A percentile compares a stretch with the other conserved stretches of the same genome.
Conservation (phyloP, 176 grass and related monocot genomes). For the Rhipidocladum racemiflorum region DNA sequence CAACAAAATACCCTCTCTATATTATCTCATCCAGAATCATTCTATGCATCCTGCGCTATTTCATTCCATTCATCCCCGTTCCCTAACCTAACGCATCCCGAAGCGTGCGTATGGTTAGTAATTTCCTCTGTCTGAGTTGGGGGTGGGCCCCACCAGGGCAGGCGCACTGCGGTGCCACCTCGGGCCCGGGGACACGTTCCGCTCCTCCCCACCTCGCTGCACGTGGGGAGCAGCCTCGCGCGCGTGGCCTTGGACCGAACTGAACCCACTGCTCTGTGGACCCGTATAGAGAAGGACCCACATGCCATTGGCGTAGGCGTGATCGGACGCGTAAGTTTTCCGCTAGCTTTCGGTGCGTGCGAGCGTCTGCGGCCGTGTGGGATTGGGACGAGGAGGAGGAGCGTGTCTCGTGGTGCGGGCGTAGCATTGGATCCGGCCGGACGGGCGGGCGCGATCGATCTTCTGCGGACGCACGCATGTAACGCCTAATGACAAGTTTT, state of each 20-base stretch:
- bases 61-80: too few relatives aligned
- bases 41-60: too few relatives aligned
- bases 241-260: not conserved
- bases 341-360: not conserved
- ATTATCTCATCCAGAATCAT: too few relatives aligned
- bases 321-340: not conserved
- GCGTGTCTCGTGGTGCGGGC: not conserved
- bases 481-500: not conserved
- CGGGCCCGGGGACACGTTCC: not conserved
- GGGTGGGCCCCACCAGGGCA: not conserved
- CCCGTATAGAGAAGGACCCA: rapidly evolving
- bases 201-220: not conserved
- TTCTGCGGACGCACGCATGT: not conserved
- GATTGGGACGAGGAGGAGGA: not conserved
- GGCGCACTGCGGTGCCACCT: not conserved
- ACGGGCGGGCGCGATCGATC: not conserved
- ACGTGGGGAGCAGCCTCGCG: not conserved
- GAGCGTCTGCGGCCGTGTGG: not conserved
- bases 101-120: not conserved
- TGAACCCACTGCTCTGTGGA: not conserved
- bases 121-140: not conserved
- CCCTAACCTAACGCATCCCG: too few relatives aligned
- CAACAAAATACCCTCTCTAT: too few relatives aligned
- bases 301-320: not conserved
- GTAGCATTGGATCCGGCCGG: not conserved